phyloP scores from a whole-genome alignment of 1,284 basidiomycete genomes.

The Chondrostereum purpureum region DNA sequence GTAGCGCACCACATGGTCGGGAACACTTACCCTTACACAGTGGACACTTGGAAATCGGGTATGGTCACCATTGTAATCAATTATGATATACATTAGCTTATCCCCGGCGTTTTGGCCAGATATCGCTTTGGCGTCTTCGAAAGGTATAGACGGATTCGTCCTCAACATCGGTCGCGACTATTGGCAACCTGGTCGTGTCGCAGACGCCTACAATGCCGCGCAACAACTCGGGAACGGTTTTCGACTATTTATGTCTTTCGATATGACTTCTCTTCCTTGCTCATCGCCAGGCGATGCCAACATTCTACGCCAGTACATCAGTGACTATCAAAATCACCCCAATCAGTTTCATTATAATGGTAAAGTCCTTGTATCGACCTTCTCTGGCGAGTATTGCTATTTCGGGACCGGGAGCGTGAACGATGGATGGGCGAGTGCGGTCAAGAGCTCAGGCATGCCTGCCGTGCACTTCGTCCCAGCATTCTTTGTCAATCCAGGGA shows the following conservation, averaged over 20 bases:
- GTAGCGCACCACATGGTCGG: slow-evolving; percentile 35
- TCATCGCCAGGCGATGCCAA: slow-evolving; percentile 11
- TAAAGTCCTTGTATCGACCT: slow-evolving; percentile 45
- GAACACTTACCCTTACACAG: slow-evolving; percentile 32
- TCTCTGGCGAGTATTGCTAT: slow-evolving; percentile 44
- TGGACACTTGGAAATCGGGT: slow-evolving; percentile 29
- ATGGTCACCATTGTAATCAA: slow-evolving; percentile 2
- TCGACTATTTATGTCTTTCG: slow-evolving; percentile 53
- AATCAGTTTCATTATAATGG: slow-evolving; percentile 37
- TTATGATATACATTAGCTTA: background rate
- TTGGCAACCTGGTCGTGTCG: slow-evolving; percentile 43
- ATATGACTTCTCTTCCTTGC: slow-evolving; percentile 37
- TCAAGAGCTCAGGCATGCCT: slow-evolving; percentile 19
- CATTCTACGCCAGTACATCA: slow-evolving; percentile 12
- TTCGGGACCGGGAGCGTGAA: slow-evolving; percentile 32
- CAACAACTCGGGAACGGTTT: slow-evolving; percentile 22
- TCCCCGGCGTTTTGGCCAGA: slow-evolving; percentile 20
- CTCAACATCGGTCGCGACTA: slow-evolving; percentile 39
- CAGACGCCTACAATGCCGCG: slow-evolving; percentile 32
- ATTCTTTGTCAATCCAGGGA: slow-evolving; percentile 27
- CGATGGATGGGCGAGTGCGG: slow-evolving; percentile 26
- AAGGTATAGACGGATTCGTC: slow-evolving; percentile 36
- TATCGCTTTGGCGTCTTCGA: slow-evolving; percentile 29
- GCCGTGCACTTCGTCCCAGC: slow-evolving; percentile 29
- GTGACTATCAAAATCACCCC: slow-evolving; percentile 18